Evolutionary conservation across 331 rosid species (phyloP).

Genomic region (Phaseolus coccineus): DNA sequence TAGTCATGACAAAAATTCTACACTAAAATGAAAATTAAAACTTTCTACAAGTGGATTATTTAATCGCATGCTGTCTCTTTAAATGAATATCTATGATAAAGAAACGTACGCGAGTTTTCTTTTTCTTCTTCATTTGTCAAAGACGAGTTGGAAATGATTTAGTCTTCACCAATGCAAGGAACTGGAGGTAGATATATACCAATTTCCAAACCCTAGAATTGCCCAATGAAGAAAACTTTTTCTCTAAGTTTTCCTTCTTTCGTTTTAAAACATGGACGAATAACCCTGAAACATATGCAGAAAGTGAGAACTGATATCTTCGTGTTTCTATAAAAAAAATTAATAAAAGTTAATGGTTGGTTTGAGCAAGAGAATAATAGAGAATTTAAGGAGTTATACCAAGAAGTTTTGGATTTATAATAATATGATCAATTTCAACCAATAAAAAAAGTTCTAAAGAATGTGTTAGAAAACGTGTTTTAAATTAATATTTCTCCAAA

Average conservation of each 20-base stretch:
- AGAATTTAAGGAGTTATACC: too few relatives aligned
- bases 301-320: conserved; percentile 10
- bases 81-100: conserved; percentile 36
- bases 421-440: too few relatives aligned
- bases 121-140: conserved; percentile 49
- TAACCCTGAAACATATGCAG: conserved; percentile 11
- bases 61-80: conserved; percentile 54
- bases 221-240: background rate
- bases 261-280: background rate
- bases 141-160: conserved; percentile 24
- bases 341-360: too few relatives aligned
- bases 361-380: too few relatives aligned
- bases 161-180: conserved; percentile 4
- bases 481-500: too few relatives aligned
- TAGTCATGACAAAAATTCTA: too few relatives aligned
- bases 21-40: too few relatives aligned
- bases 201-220: conserved; percentile 44
- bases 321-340: background rate
- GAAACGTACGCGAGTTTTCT: conserved; percentile 57
- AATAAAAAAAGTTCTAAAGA: too few relatives aligned
- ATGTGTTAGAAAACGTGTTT: too few relatives aligned
- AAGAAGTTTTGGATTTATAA: too few relatives aligned
- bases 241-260: background rate
- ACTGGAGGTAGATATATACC: conserved; percentile 29
- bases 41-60: conserved; percentile 34